Evolutionary conservation across 179 eudicot species (phyloP).

Genomic region (Beta macrorhiza): DNA sequence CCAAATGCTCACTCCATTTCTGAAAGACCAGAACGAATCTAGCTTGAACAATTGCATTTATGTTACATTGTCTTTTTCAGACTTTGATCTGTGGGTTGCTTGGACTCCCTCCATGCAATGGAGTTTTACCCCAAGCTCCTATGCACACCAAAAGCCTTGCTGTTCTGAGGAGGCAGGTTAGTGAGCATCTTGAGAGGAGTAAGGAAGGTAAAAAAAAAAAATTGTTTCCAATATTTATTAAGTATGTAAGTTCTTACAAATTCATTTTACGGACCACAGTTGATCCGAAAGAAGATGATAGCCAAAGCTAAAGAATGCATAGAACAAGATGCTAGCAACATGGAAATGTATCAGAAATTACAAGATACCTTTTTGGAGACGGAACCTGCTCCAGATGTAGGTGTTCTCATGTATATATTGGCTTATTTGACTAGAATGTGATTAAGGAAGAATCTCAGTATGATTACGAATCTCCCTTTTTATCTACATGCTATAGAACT

Average conservation of each 20-base stretch:
- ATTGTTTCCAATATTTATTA: background rate
- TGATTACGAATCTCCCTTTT: background rate
- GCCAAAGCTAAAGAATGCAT: constrained; percentile 69
- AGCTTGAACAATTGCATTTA: background rate
- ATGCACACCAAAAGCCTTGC: constrained; percentile 60
- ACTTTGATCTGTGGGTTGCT: constrained; percentile 49
- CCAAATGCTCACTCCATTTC: background rate
- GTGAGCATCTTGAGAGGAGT: constrained; percentile 9
- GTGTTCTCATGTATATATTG: constrained; percentile 16
- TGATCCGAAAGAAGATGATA: constrained; percentile 67
- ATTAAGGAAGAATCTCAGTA: background rate
- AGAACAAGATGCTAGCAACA: constrained; percentile 47
- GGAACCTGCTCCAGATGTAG: constrained; percentile 51
- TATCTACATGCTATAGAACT: background rate
- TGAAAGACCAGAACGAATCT: background rate
- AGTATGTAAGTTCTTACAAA: background rate
- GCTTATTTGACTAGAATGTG: background rate
- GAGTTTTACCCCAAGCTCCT: constrained; percentile 55
- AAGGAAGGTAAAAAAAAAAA: background rate
- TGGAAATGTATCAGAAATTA: constrained; percentile 69
- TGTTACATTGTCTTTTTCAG: constrained; percentile 18
- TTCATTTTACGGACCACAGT: constrained; percentile 24
- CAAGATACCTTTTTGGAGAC: constrained; percentile 61
- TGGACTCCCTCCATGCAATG: constrained; percentile 55
- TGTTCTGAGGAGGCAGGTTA: constrained; percentile 46